Evolutionary conservation across 306 rosid genomes (phyloP).

Genomic region (Boehmeria nivea): DNA sequence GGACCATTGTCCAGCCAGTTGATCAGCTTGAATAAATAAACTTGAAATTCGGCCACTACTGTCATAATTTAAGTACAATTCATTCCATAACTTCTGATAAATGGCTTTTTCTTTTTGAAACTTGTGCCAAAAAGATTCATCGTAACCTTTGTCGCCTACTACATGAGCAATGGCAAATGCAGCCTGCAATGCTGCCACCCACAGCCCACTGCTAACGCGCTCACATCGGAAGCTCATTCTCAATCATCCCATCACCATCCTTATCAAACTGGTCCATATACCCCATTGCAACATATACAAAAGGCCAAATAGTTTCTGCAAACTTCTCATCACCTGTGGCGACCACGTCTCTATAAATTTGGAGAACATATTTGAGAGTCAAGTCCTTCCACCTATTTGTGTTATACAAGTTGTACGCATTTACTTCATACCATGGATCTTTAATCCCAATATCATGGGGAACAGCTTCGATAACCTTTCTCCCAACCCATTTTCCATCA

Average conservation of each 20-base stretch:
- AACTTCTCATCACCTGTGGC: constrained; percentile 91
- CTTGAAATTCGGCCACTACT: constrained; percentile 61
- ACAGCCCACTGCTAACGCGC: constrained; percentile 93
- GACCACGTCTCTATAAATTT: constrained; percentile 86
- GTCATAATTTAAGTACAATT: constrained; percentile 87
- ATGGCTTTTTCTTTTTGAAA: constrained; percentile 70
- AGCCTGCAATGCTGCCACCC: constrained; percentile 97
- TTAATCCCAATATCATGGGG: constrained; percentile 89
- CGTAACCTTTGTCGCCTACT: constrained; percentile 74
- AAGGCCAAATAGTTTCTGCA: constrained; percentile 89
- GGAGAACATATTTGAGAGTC: constrained; percentile 95
- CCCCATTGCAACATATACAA: constrained; percentile 89
- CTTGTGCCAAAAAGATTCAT: constrained; percentile 70
- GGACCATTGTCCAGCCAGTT: constrained; percentile 94
- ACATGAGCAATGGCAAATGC: constrained; percentile 75
- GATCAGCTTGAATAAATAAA: constrained; percentile 93
- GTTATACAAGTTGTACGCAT: constrained; percentile 69
- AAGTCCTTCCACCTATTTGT: constrained; percentile 98
- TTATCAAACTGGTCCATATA: constrained; percentile 93
- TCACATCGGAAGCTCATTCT: constrained; percentile 90
- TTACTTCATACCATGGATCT: constrained; percentile 96
- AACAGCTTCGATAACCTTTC: constrained; percentile 95
- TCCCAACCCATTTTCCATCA: constrained; percentile 59
- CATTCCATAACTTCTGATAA: constrained; percentile 88
- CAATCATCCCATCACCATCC: constrained; percentile 94